Evolutionary conservation across 331 rosid species (phyloP), one percentile per base, ranked within the genome.

Genomic region (Rosa hybrid): DNA sequence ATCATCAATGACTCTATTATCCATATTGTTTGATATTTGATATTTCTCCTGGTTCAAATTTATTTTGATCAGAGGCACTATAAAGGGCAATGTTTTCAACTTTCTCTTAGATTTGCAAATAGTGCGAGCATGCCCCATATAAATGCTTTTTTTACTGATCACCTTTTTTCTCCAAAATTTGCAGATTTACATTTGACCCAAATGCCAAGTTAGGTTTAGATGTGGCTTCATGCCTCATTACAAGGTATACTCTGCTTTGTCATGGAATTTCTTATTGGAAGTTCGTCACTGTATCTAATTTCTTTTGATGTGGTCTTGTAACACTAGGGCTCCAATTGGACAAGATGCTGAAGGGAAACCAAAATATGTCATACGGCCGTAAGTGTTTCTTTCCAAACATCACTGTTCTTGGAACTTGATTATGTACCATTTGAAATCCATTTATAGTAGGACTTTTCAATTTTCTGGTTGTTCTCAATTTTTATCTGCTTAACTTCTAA

Each of bases 181-280:
- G 78, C 91, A 93, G 99, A 88, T 96, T 96, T 89, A 88, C 98
- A n/a, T 90, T 93, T 83, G 99, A 96, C 79, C 98, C 97, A 46
- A 11, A 78, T 65, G 84, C 86, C 78, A 90, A 84, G 85, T 88
- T 93, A 96, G 99, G 99, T 77, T 81, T 96, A 80, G 81, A 93
- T 82, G 78, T 92, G 69, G 97, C 99, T 57, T 96, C 99, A 14
- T 96, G 97, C 87, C 39, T 96, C 81, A 73, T 93, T 77, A 93
- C 99, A 12, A 92, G 99, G 99, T 93, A 78, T 82, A 79, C 41
- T 77, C 34, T 62, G 18, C 30, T 34, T 25, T 53, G 42, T 63
- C 20, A 38, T 60, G 69, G 45, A 69, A 42, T 34, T 75, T 63
- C 34, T 6, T 50, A 4, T 70, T 75, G 59, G 72, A 75, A 74